Base-by-base conservation (phyloP, 1,139 yeast species). In the Petasospora fabianii region DNA sequence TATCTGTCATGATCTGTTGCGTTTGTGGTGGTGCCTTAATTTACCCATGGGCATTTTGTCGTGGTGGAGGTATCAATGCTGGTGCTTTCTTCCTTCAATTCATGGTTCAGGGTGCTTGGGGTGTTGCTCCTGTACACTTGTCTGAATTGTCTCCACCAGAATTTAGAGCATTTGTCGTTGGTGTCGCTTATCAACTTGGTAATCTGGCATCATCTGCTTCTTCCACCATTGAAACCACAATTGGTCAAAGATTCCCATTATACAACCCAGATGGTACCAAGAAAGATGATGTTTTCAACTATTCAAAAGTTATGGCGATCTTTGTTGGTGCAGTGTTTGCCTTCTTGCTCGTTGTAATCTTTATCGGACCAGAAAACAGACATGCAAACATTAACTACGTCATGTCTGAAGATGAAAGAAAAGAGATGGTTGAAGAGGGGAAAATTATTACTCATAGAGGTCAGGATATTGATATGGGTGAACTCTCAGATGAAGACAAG, bases 31-130 rank as follows among this genome's bases (percentile, higher is more conserved):
- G 80, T 52, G 81, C 78, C 14, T 57, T 75, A 58, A 71, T 76
- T 42, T 75, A 75, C 47, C 87, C 87, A 34, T 80, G 92, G 90
- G 90, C 85, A 0, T 84, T 77, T 53, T 60, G 72, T 28, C 51
- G 58, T 34, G 69, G 69, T 44, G 54, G 65, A 7, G 85, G 79
- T 26, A 74, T 83, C 48, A 80, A 84, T 55, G 94, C 92, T 6
- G 83, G 85, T 43, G 92, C 71, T 2, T 85, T 84, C 62, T 84
- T 82, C 66, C 64, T 85, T 53, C 95, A 86, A 61, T 77, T 80
- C 55, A 79, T 79, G 50, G 92, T 85, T 35, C 95, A 84, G 62
- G 95, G 95, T 49, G 84, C 87, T 14, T 86, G 95, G 88, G 94
- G 95, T 51, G 84, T 84, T 33, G 73, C 83, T 49, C 95, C 95